These are phyloP conservation scores for Pseudocercospora cruenta DNA, from an alignment of 2,329 filamentous ascomycete species.

Conservation along the genomic window DNA sequence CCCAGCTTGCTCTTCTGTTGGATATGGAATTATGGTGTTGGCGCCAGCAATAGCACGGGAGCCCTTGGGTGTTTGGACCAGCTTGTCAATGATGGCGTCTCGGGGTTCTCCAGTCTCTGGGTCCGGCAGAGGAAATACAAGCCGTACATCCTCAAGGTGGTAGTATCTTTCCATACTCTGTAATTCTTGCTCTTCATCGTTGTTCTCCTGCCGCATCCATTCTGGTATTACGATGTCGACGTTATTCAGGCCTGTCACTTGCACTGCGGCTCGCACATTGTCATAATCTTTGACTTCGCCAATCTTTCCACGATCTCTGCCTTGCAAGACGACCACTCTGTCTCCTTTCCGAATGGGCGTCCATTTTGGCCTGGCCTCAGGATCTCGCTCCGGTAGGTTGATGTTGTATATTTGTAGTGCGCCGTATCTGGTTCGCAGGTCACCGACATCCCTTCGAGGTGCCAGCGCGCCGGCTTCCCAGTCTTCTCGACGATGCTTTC, in stretches of 20 bases:
- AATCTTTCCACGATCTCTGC: constrained; percentile 81
- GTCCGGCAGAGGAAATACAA: constrained; percentile 76
- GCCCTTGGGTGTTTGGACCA: constrained; percentile 34
- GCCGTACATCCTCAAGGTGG: constrained; percentile 71
- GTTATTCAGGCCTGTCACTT: constrained; percentile 47
- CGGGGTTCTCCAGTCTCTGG: constrained; percentile 64
- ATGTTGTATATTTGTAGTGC: constrained; percentile 40
- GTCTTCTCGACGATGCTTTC: constrained; percentile 68
- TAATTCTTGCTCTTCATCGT: constrained; percentile 37
- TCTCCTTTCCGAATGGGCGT: constrained; percentile 61
- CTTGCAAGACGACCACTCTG: constrained; percentile 78
- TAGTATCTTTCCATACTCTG: constrained; percentile 45
- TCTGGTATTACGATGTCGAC: constrained; percentile 48
- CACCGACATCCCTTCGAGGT: constrained; percentile 73
- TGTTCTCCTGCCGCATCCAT: constrained; percentile 47
- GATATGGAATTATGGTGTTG: constrained; percentile 78
- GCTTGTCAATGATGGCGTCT: constrained; percentile 73
- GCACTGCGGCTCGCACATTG: constrained; percentile 38
- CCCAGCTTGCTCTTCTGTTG: constrained; percentile 44
- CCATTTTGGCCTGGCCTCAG: constrained; percentile 31
- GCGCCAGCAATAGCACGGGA: constrained; percentile 66
- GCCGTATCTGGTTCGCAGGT: constrained; percentile 61
- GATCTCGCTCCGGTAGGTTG: constrained; percentile 33
- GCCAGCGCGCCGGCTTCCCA: constrained; percentile 78
- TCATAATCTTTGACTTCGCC: constrained; percentile 66